Conservation (phyloP, 2,329 filamentous ascomycete genomes). For the Exophiala mesophila region DNA sequence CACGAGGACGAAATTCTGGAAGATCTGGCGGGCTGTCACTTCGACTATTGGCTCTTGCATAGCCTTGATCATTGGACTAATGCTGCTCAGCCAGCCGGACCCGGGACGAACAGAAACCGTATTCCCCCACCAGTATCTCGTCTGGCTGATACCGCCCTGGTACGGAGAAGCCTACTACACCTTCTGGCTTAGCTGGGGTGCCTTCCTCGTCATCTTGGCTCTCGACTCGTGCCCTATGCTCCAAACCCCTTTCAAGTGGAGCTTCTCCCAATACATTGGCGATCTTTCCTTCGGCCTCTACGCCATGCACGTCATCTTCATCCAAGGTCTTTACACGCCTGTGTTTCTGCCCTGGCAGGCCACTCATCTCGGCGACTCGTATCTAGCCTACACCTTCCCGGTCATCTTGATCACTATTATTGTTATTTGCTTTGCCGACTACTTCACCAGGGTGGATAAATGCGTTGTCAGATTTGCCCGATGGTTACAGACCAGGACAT, state of each 20-base stretch:
- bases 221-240: conserved; percentile 39
- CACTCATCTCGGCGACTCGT: conserved; percentile 6
- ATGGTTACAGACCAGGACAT: conserved; percentile 11
- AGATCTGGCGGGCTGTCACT: neutral
- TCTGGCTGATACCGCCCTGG: conserved; percentile 32
- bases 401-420: neutral
- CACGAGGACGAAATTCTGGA: neutral
- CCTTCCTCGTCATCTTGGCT: conserved; percentile 37
- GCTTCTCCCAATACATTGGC: conserved; percentile 43
- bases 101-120: neutral
- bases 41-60: conserved; percentile 3
- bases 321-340: conserved; percentile 4
- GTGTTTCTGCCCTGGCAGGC: conserved; percentile 3
- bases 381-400: neutral
- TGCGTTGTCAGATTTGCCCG: conserved; percentile 7
- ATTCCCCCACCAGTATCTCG: conserved; percentile 34
- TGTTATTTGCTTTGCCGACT: conserved; percentile 12
- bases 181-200: conserved; percentile 40
- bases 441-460: conserved; percentile 11
- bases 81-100: conserved; percentile 13
- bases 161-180: conserved; percentile 40
- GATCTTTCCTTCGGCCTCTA: conserved; percentile 45
- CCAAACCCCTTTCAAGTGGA: conserved; percentile 39
- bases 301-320: conserved; percentile 35
- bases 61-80: conserved; percentile 2